Conservation (phyloP, 2,329 filamentous ascomycete genomes). For the Neopestalotiopsis rosae region DNA sequence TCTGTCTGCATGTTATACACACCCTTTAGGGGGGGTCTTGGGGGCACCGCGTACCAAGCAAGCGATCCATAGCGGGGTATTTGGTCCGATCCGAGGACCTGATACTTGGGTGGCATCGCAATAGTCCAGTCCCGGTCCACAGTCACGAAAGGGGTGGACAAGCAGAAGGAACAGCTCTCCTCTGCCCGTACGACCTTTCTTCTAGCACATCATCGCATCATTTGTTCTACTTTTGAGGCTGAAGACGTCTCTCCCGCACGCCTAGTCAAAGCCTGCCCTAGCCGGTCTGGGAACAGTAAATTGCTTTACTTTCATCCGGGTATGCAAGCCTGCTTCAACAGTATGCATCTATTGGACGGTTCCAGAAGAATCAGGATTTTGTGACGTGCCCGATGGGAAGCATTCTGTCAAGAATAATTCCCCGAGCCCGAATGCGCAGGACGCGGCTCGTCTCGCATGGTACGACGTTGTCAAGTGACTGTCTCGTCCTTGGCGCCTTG, state of each 20-base stretch:
- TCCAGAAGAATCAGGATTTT: neutral
- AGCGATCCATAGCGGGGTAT: constrained; percentile 11
- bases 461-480: constrained; percentile 3
- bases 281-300: constrained; percentile 1
- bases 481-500: neutral
- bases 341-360: neutral
- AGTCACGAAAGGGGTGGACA: neutral
- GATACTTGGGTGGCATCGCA: neutral
- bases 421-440: neutral
- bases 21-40: neutral
- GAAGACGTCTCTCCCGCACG: neutral
- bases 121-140: neutral
- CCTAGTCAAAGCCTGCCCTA: neutral
- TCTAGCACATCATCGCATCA: neutral
- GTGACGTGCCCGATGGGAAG: neutral
- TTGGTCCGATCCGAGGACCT: neutral
- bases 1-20: constrained; percentile 4
- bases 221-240: neutral
- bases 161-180: neutral
- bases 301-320: neutral
- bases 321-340: constrained; percentile 1
- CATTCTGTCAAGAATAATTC: neutral
- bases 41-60: neutral
- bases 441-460: neutral
- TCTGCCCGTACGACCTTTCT: neutral